These are phyloP conservation scores for Musa itinerans DNA, from an alignment of 176 grass and related monocot species.

Conservation along the genomic window DNA sequence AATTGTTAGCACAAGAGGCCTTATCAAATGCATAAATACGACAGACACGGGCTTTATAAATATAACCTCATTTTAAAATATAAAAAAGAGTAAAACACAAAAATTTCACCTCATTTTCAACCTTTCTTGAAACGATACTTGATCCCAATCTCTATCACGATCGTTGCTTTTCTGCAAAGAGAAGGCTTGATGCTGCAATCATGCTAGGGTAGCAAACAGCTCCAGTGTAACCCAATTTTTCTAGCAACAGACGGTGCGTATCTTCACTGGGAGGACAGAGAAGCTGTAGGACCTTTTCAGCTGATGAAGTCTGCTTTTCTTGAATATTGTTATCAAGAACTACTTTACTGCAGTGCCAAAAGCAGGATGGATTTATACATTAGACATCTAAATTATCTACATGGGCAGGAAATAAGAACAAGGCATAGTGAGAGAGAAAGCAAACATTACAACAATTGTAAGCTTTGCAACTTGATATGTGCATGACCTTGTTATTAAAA, in stretches of 20 bases:
- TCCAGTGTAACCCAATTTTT: constrained; percentile 15
- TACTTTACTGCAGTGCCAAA: constrained; percentile 28
- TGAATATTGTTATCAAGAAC: constrained; percentile 26
- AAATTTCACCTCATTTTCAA: too few relatives aligned
- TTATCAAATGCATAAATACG: too few relatives aligned
- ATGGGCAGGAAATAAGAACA: background rate
- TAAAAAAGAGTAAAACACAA: too few relatives aligned
- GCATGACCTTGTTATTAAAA: too few relatives aligned
- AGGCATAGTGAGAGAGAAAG: background rate
- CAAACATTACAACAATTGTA: background rate
- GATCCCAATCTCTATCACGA: background rate
- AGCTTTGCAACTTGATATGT: too few relatives aligned
- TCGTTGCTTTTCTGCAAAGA: constrained; percentile 28
- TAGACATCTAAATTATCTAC: background rate
- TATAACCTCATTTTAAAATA: too few relatives aligned
- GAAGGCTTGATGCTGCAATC: constrained; percentile 44
- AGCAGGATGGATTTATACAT: constrained; percentile 11
- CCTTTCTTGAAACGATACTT: background rate
- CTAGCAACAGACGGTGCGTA: constrained; percentile 3
- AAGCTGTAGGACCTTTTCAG: constrained; percentile 30
- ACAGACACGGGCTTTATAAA: too few relatives aligned
- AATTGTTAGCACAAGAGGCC: too few relatives aligned
- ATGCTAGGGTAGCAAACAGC: constrained; percentile 47
- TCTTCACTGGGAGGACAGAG: constrained; percentile 37
- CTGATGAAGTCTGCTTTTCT: constrained; percentile 38